Base-by-base conservation (phyloP, 106 monocot species). In the Triglochin maritima region DNA sequence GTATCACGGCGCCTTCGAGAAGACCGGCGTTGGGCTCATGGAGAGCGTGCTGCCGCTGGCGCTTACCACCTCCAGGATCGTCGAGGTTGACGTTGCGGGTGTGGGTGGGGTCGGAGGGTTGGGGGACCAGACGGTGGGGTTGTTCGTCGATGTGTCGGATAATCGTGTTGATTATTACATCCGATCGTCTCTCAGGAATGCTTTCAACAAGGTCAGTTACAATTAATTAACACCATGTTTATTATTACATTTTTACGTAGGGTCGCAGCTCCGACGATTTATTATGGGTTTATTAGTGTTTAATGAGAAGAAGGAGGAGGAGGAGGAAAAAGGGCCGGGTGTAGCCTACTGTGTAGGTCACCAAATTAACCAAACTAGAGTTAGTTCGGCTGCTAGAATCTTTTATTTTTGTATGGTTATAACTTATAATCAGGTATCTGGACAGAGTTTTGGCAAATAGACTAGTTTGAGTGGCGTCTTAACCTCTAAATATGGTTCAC, bases 101-200 rank as follows among this genome's bases (percentile, higher is more conserved):
- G 1, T n/a, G 0, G 57, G n/a, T 9, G 9, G 3, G 48, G 51
- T 3, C 11, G 44, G 17, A 2, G 65, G 49, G 47, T 47, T 14
- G 50, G 45, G 2, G 53, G 57, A 64, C 17, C 48, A 45, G 6
- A 44, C 60, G 7, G 42, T 53, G 9, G 29, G 4, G 3, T 5
- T n/a, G 55, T 17, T 41, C 3, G 17, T 65, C 7, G 69, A 80
- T 7, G 11, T 63, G 2, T 44, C 59, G 15, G 72, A 42, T 11
- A 63, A 53, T 42, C 56, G 71, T 50, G 65, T 81, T 50, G 81
- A 81, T 49, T 69, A 69, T 48, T 81, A 81, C 68, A 70, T 81
- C 14, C 68, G 73, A 10, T 69, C 73, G 10, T 77, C 81, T 5
- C 47, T 81, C 49, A 49, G 72, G 60, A 81, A 69, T 47, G 72